Evolutionary conservation across 768 basidiomycete species (phyloP), one percentile per base, ranked within the genome.

Genomic region (Naganishia vaughanmartiniae): DNA sequence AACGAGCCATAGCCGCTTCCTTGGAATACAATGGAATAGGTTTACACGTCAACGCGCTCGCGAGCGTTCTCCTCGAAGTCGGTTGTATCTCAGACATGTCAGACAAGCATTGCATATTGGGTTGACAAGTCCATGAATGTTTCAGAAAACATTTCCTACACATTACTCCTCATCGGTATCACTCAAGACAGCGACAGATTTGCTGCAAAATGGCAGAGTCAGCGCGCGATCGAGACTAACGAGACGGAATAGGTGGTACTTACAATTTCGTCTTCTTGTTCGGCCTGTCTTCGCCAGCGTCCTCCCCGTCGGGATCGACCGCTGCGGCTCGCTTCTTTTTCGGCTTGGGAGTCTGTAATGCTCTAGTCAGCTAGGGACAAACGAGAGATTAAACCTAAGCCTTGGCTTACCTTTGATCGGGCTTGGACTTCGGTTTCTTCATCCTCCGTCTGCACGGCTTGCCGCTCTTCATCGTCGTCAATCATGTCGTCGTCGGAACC

Each of bases 401-500:
- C 53, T 24, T 21, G 34, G 67, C 66, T 70, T 51, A 71, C 67
- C 58, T 71, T 60, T 24, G 73, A 65, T 66, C 69, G 17, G 36
- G 69, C 54, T 10, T 57, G 46, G 30, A 63, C 51, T 60, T 57
- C 55, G n/a, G 34, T 28, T 42, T 58, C 68, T 39, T 73, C 73
- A 15, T 66, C 73, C 15, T 70, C 72, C 45, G 69, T 66, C 34
- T 45, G 39, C 66, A 69, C 55, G 26, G 53, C 67, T 36, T 66
- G 34, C 39, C 33, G 63, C 42, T 69, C 73, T 26, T 72, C 71
- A 19, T 51, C 55, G 21, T 85, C 83, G 89, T 92, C 84, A 90
- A 92, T 51, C 85, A 78, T 45, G 83, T 79, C 74, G 83, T 83
- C 84, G 85, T 71, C 39, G 34, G 65, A 31, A 63, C 73, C 73